Base-by-base conservation (phyloP, 2,329 filamentous ascomycete species). In the Cladosporium halotolerans region DNA sequence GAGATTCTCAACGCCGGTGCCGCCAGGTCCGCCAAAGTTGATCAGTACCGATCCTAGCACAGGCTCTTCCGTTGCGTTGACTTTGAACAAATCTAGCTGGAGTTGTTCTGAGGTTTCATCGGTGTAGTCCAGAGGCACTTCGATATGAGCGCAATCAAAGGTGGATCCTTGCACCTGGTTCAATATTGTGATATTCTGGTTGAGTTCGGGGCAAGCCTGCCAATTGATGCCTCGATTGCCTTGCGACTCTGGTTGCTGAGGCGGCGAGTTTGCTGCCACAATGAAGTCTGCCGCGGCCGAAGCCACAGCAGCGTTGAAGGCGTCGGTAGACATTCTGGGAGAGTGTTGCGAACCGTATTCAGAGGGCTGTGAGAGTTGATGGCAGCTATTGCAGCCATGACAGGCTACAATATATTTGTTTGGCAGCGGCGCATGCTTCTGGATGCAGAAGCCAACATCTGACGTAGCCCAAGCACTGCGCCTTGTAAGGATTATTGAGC, bases 11-110 rank as follows among this genome's bases (percentile, higher is more conserved):
- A 28, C 36, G 3, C 58, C 62, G 18, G 28, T 44, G 9, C 33
- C 54, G 0, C 61, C 62, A 3, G 63, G 63, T 9, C 63, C 63
- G n/a, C 63, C 62, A 16, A 51, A 57, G 48, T 66, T 64, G 14
- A 60, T 38, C 7, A 63, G 28, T 3, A 66, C 59, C 11, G 45
- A 61, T n/a, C 62, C 62, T 9, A 54, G 55, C 4, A 36, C 40
- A 1, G 60, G 62, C 32, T 55, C 14, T 18, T 59, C 52, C 2
- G 45, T 49, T 4, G 63, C 62, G n/a, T 40, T 16, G n/a, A 56
- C 40, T 19, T 54, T 60, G 14, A 61, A 28, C 4, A 64, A 23
- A 13, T 53, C 32, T 2, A 65, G 43, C 5, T 54, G 45, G 9
- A 63, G 43, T 8, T 41, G 57, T 9, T 11, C 18, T 31, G 50